phyloP scores from a whole-genome alignment of 306 rosid genomes.

The Betula pendula region DNA sequence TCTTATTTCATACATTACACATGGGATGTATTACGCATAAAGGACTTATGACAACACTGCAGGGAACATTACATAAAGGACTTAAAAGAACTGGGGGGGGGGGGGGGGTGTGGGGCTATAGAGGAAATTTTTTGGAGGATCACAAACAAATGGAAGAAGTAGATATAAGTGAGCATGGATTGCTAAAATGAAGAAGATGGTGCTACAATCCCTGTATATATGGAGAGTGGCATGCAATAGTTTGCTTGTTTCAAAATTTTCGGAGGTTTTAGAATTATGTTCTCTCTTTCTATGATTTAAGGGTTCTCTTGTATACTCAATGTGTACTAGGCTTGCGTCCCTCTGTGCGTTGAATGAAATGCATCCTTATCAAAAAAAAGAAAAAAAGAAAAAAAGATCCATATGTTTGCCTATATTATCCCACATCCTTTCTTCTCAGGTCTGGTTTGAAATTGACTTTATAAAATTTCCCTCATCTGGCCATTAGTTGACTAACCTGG shows the following conservation, averaged over 20 bases:
- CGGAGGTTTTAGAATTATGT: no score
- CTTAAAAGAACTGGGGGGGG: background rate
- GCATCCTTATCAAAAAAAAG: no score
- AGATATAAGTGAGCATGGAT: background rate
- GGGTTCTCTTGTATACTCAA: no score
- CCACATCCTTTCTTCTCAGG: background rate
- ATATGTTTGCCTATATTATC: background rate
- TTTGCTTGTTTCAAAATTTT: no score
- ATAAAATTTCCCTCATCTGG: background rate
- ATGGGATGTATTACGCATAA: background rate
- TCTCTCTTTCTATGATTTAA: no score
- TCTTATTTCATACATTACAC: background rate
- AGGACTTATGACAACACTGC: background rate
- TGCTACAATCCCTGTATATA: no score
- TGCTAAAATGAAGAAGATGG: no score
- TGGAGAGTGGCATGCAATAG: no score
- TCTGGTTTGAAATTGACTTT: background rate
- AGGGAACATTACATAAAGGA: background rate
- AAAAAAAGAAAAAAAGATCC: no score
- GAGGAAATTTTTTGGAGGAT: background rate
- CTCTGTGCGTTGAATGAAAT: no score
- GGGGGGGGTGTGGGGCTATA: background rate
- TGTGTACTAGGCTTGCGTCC: no score
- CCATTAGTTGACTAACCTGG: background rate
- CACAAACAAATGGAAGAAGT: background rate